Conservation (phyloP, 2,329 filamentous ascomycete species). For the Fusarium veterinarium region DNA sequence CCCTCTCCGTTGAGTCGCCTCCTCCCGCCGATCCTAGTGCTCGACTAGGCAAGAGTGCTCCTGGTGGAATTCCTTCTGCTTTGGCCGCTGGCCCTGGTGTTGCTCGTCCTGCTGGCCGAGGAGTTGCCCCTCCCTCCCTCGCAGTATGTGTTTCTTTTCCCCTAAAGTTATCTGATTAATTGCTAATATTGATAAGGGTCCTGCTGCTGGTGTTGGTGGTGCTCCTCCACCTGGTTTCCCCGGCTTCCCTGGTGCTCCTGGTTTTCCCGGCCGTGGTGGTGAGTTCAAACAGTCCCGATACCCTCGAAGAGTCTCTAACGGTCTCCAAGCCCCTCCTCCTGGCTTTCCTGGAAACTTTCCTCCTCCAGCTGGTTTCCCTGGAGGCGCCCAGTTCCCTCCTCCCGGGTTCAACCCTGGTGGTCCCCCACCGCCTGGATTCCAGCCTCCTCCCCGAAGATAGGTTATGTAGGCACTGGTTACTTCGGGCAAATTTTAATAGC, state of each 20-base stretch:
- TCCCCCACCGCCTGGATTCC: conserved; percentile 77
- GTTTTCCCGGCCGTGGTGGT: conserved; percentile 63
- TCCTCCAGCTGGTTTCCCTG: conserved; percentile 60
- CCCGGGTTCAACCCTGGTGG: conserved; percentile 64
- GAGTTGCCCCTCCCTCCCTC: conserved; percentile 77
- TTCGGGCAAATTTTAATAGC: conserved; percentile 39
- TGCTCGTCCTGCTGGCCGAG: conserved; percentile 89
- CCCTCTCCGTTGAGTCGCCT: conserved; percentile 93
- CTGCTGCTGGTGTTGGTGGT: conserved; percentile 86
- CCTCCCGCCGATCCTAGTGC: conserved; percentile 94
- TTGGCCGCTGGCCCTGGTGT: conserved; percentile 89
- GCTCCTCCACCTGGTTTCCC: conserved; percentile 71
- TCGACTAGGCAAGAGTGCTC: conserved; percentile 81
- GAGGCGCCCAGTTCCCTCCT: conserved; percentile 58
- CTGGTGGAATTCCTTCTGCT: conserved; percentile 75
- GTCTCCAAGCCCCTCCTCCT: conserved; percentile 55
- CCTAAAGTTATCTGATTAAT: not conserved
- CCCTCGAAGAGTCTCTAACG: conserved; percentile 47
- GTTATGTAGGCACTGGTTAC: conserved; percentile 43
- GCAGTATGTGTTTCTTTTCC: conserved; percentile 64
- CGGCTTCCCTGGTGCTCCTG: conserved; percentile 62
- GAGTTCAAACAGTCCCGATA: conserved; percentile 48
- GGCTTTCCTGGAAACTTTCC: conserved; percentile 55
- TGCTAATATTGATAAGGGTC: conserved; percentile 64
- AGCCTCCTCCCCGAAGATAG: conserved; percentile 74